Conservation (phyloP, 345 rosid species). For the Punica granatum region DNA sequence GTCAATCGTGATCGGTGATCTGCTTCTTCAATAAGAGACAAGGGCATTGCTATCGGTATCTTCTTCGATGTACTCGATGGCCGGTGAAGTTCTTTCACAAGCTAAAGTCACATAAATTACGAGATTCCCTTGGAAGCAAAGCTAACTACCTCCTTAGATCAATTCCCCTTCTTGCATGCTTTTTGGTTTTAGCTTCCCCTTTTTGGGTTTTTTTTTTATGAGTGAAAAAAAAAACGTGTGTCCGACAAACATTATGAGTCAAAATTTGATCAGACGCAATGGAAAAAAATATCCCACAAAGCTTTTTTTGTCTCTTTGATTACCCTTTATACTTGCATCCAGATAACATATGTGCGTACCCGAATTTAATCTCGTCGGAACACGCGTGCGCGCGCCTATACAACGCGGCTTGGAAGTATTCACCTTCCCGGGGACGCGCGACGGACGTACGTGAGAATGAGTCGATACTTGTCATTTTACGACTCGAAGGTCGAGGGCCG, state of each 20-base stretch:
- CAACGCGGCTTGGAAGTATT: too few relatives aligned
- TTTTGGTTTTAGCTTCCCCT: background rate
- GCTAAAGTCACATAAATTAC: background rate
- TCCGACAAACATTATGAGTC: background rate
- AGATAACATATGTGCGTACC: too few relatives aligned
- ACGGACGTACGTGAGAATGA: too few relatives aligned
- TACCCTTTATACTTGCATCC: too few relatives aligned
- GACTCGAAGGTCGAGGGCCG: too few relatives aligned
- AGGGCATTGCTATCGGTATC: background rate
- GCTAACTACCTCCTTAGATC: background rate
- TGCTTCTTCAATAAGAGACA: background rate
- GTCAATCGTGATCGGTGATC: background rate
- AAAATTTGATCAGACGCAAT: background rate
- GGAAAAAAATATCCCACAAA: too few relatives aligned
- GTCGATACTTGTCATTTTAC: too few relatives aligned
- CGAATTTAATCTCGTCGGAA: too few relatives aligned
- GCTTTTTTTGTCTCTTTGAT: too few relatives aligned
- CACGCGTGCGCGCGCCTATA: too few relatives aligned
- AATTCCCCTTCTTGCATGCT: background rate
- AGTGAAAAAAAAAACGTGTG: background rate
- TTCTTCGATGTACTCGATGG: background rate
- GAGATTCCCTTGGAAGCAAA: slow-evolving; percentile 3
- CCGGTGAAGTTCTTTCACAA: background rate
- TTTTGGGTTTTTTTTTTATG: too few relatives aligned
- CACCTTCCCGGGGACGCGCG: too few relatives aligned